Percentiles rank a stretch among this genome's conserved stretches.
Evolutionary conservation across 2,329 filamentous ascomycete species (phyloP).

Genomic region (Dactylonectria estremocensis): DNA sequence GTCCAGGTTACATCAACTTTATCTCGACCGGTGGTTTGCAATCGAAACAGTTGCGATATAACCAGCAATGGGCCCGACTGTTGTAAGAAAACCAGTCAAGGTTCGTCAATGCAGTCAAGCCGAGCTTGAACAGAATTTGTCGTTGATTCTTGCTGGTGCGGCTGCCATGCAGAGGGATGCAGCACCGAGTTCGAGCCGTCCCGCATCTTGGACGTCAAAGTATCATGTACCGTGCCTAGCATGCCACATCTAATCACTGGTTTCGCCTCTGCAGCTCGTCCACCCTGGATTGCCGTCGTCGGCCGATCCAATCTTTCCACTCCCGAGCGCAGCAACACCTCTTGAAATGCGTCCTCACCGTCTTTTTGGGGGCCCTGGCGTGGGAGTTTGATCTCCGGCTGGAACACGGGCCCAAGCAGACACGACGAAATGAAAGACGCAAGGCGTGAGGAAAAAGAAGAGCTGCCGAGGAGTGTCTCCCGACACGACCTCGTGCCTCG

Average conservation of each 20-base stretch:
- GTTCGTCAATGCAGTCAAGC: neutral
- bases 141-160: conserved; percentile 25
- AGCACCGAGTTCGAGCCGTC: neutral
- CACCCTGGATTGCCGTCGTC: conserved; percentile 12
- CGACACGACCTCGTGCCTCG: conserved; percentile 3
- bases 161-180: conserved; percentile 28
- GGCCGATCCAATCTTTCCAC: conserved; percentile 13
- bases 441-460: neutral
- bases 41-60: neutral
- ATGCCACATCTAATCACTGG: conserved; percentile 23
- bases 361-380: conserved; percentile 15
- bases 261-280: neutral
- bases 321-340: conserved; percentile 2
- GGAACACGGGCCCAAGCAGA: neutral
- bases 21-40: neutral
- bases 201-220: conserved; percentile 15
- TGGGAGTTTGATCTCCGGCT: conserved; percentile 16
- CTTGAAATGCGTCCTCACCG: conserved; percentile 25
- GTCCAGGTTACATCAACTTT: neutral
- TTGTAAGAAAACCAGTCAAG: neutral
- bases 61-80: neutral
- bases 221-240: conserved; percentile 12
- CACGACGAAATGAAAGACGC: neutral
- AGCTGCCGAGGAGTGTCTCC: neutral
- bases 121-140: conserved; percentile 13